phyloP scores from a whole-genome alignment of 2,329 filamentous ascomycete species.

The Cladosporium sphaerospermum region DNA sequence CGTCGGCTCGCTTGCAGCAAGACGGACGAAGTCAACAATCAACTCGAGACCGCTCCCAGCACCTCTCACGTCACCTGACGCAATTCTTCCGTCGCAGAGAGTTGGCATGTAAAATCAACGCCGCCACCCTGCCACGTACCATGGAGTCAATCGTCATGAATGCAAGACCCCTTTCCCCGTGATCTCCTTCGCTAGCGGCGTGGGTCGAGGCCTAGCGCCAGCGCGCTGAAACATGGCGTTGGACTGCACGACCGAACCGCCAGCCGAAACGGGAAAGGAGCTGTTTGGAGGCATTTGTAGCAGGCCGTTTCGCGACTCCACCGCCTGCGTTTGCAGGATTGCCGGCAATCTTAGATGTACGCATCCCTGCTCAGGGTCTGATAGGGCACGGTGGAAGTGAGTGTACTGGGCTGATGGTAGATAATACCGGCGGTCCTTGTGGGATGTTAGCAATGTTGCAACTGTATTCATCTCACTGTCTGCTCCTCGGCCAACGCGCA shows the following conservation, averaged over 20 bases:
- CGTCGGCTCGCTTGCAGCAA: neutral
- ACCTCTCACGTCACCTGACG: too few species aligned
- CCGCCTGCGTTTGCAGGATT: neutral
- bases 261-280: neutral
- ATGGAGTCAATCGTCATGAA: slow-evolving; percentile 1
- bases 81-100: too few species aligned
- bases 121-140: neutral
- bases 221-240: slow-evolving; percentile 2
- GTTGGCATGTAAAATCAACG: neutral
- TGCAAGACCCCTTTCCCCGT: slow-evolving; percentile 4
- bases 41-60: neutral
- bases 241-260: neutral
- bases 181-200: slow-evolving; percentile 2
- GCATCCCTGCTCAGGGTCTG: too few species aligned
- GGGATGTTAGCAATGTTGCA: too few species aligned
- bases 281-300: neutral
- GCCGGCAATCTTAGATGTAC: neutral
- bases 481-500: too few species aligned
- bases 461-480: too few species aligned
- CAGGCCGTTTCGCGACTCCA: neutral
- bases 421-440: too few species aligned
- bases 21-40: neutral
- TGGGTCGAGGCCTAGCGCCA: neutral
- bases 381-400: too few species aligned
- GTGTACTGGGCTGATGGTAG: too few species aligned